Percentiles rank a stretch among this genome's conserved stretches.
These are phyloP conservation scores for Clathrospora elynae DNA, from an alignment of 2,329 filamentous ascomycete species.

Conservation along the genomic window DNA sequence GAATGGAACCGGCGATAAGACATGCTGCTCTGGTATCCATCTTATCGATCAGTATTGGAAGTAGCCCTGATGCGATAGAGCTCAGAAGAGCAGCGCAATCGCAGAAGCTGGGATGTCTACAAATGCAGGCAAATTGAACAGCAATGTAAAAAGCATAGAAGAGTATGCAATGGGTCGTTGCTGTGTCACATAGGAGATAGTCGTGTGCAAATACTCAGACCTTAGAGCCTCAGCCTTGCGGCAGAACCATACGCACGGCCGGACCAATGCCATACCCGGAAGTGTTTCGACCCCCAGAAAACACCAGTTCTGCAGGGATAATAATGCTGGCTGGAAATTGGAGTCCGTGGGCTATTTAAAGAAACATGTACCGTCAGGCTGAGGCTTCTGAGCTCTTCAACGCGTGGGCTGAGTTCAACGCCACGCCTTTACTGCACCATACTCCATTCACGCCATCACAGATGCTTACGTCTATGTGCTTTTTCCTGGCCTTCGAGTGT, in stretches of 20 bases:
- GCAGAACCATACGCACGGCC: background rate
- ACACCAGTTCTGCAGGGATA: background rate
- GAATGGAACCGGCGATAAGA: background rate
- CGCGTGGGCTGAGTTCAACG: background rate
- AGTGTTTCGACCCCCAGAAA: constrained; percentile 3
- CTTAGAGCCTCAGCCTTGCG: constrained; percentile 3
- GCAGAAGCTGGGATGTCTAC: background rate
- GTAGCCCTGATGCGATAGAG: too few species aligned
- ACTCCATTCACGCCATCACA: too few species aligned
- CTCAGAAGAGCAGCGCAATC: too few species aligned
- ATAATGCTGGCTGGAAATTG: background rate
- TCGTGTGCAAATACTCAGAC: background rate
- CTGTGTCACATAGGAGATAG: background rate
- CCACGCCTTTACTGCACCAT: too few species aligned
- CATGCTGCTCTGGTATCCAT: background rate
- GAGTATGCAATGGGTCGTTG: background rate
- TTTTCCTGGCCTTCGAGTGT: too few species aligned
- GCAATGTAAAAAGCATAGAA: background rate
- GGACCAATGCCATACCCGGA: background rate
- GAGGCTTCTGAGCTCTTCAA: background rate
- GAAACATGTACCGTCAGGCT: background rate
- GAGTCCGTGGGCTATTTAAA: constrained; percentile 1
- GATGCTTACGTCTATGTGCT: too few species aligned
- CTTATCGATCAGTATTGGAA: too few species aligned
- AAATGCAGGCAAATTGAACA: background rate